Percentiles rank a stretch among this genome's conserved stretches.
Conservation (phyloP, 2,329 filamentous ascomycete genomes). For the Trichoderma polysporum region DNA sequence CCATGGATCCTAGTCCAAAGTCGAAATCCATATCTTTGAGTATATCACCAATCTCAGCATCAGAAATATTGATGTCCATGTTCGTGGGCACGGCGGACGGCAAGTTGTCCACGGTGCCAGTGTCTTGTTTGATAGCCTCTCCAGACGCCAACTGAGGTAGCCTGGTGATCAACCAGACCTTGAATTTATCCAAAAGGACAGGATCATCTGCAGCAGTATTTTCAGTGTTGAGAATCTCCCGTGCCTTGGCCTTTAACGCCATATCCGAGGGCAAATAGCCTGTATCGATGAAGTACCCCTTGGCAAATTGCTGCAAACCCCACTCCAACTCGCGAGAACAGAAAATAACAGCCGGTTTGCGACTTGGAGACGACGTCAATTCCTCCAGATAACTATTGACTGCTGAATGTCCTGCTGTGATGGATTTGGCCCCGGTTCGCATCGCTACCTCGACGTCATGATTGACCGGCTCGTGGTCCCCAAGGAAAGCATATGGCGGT, state of each 20-base stretch:
- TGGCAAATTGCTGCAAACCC: slow-evolving; percentile 52
- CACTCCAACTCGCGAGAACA: slow-evolving; percentile 59
- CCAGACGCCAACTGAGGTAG: slow-evolving; percentile 24
- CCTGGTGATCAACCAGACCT: slow-evolving; percentile 42
- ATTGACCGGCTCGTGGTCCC: slow-evolving; percentile 38
- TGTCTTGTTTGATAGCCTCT: neutral
- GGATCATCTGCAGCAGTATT: slow-evolving; percentile 56
- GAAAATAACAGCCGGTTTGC: slow-evolving; percentile 53
- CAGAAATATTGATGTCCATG: slow-evolving; percentile 39
- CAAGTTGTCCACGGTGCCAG: neutral
- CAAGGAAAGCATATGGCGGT: slow-evolving; percentile 53
- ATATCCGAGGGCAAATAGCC: slow-evolving; percentile 50
- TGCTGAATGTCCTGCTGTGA: slow-evolving; percentile 44
- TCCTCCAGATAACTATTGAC: slow-evolving; percentile 50
- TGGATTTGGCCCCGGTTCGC: slow-evolving; percentile 40
- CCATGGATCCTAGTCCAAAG: slow-evolving; percentile 31
- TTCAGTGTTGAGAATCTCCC: slow-evolving; percentile 47
- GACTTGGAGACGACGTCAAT: slow-evolving; percentile 42
- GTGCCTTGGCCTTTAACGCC: slow-evolving; percentile 46
- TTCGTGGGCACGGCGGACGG: slow-evolving; percentile 29
- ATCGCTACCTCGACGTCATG: slow-evolving; percentile 36
- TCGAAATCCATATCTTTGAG: slow-evolving; percentile 47
- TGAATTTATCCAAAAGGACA: slow-evolving; percentile 55
- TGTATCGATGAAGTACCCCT: slow-evolving; percentile 37
- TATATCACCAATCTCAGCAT: slow-evolving; percentile 42